Evolutionary conservation across 1,284 basidiomycete species (phyloP).

Genomic region (Sporisorium exsertum): DNA sequence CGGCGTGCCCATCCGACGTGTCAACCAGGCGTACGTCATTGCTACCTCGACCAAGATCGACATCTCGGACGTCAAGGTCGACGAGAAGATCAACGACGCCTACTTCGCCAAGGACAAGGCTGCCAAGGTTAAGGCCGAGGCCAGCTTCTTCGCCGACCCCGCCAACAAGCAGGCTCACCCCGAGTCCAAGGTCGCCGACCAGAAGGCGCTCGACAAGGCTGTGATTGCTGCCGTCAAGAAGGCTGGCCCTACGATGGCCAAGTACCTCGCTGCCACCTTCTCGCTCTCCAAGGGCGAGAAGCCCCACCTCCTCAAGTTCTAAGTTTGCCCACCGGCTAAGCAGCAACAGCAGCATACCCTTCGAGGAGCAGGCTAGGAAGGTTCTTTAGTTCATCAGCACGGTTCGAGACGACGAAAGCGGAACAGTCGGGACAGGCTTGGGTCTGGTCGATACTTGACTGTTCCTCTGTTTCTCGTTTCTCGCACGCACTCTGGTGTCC

Average conservation of each 20-base stretch:
- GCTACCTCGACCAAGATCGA: slow-evolving; percentile 97
- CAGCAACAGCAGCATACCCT: slow-evolving; percentile 21
- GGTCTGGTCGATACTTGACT: slow-evolving; percentile 27
- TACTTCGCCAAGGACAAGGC: slow-evolving; percentile 77
- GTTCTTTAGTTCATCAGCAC: background rate
- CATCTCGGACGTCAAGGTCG: slow-evolving; percentile 77
- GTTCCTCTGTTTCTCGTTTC: slow-evolving; percentile 12
- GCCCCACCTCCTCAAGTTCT: slow-evolving; percentile 89
- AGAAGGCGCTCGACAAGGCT: slow-evolving; percentile 88
- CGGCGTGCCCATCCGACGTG: slow-evolving; percentile 96
- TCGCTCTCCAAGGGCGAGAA: slow-evolving; percentile 92
- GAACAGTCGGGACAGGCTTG: slow-evolving; percentile 15
- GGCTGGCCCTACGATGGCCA: slow-evolving; percentile 84
- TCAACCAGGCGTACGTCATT: slow-evolving; percentile 99
- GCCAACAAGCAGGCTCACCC: slow-evolving; percentile 91
- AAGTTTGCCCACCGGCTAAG: slow-evolving; percentile 65
- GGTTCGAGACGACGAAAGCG: slow-evolving; percentile 1
- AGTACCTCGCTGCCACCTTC: slow-evolving; percentile 94
- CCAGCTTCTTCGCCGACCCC: slow-evolving; percentile 94
- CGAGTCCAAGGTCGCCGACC: slow-evolving; percentile 88
- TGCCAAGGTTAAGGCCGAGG: slow-evolving; percentile 89
- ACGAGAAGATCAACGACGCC: slow-evolving; percentile 88
- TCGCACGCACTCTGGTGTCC: background rate
- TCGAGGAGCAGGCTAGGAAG: background rate
- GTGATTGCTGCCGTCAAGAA: slow-evolving; percentile 90